phyloP scores from a whole-genome alignment of 768 basidiomycete species.

The Mycena floridula region DNA sequence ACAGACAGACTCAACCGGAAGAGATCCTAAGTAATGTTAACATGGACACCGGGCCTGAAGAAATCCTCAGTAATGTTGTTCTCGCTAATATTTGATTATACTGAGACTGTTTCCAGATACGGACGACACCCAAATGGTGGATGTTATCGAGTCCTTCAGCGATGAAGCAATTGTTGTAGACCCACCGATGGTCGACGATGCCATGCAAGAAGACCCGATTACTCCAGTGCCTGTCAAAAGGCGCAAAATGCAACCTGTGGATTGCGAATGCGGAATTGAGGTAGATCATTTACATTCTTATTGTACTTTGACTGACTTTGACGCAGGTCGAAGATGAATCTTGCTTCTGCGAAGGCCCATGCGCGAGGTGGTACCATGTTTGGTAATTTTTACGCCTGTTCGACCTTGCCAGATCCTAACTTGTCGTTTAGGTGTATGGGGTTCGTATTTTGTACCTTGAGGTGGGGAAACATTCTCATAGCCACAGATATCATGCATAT shows the following conservation, averaged over 20 bases:
- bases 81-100: too few relatives aligned
- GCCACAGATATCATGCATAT: constrained; percentile 52
- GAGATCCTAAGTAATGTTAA: background rate
- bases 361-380: constrained; percentile 67
- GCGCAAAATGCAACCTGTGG: too few relatives aligned
- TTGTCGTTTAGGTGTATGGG: constrained; percentile 30
- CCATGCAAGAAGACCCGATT: too few relatives aligned
- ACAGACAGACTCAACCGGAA: too few relatives aligned
- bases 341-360: constrained; percentile 68
- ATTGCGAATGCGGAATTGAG: constrained; percentile 66
- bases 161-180: too few relatives aligned
- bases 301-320: background rate
- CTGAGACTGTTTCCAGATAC: too few relatives aligned
- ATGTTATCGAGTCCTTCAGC: constrained; percentile 37
- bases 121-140: constrained; percentile 10
- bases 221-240: too few relatives aligned
- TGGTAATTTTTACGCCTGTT: constrained; percentile 46
- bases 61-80: too few relatives aligned
- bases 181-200: constrained; percentile 15
- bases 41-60: too few relatives aligned
- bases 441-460: constrained; percentile 11
- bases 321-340: constrained; percentile 52
- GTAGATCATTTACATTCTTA: constrained; percentile 27
- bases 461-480: background rate
- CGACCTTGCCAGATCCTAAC: too few relatives aligned